These are phyloP conservation scores for Lumnitzera racemosa DNA, from an alignment of 345 rosid species.

Conservation along the genomic window DNA sequence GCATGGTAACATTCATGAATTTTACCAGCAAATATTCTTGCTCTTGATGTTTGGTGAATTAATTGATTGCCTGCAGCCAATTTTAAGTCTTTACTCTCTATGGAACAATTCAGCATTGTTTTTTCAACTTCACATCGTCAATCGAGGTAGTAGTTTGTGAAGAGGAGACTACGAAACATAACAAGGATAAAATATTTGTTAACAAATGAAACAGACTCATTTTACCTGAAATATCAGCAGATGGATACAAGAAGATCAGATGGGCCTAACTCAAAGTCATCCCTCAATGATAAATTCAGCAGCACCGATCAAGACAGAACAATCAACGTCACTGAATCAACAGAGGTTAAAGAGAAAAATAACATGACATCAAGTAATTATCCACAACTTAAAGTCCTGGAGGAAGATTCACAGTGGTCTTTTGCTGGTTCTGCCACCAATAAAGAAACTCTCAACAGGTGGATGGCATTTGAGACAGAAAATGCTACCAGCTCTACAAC, in stretches of 20 bases:
- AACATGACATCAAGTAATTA: neutral
- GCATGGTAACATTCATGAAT: too few species aligned
- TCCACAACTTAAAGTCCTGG: constrained; percentile 8
- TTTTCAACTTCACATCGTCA: neutral
- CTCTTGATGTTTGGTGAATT: too few species aligned
- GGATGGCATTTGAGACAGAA: constrained; percentile 59
- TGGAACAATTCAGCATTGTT: neutral
- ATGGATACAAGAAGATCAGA: neutral
- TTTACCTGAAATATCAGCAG: too few species aligned
- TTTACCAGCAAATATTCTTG: too few species aligned
- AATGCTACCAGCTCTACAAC: neutral
- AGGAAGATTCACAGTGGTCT: constrained; percentile 10
- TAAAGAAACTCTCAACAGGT: constrained; percentile 29
- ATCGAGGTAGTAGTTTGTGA: neutral
- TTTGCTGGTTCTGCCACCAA: constrained; percentile 8
- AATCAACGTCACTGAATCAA: constrained; percentile 20
- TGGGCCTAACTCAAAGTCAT: constrained; percentile 9
- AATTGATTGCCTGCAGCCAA: too few species aligned
- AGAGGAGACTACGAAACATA: too few species aligned
- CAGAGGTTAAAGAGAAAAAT: neutral
- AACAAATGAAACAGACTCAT: too few species aligned
- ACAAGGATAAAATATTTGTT: too few species aligned
- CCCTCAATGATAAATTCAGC: too few species aligned
- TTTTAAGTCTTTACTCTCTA: too few species aligned
- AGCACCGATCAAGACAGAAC: constrained; percentile 3